Base-by-base conservation (phyloP, 192 early-diverging fungal genomes). In the Coemansia sp. region DNA sequence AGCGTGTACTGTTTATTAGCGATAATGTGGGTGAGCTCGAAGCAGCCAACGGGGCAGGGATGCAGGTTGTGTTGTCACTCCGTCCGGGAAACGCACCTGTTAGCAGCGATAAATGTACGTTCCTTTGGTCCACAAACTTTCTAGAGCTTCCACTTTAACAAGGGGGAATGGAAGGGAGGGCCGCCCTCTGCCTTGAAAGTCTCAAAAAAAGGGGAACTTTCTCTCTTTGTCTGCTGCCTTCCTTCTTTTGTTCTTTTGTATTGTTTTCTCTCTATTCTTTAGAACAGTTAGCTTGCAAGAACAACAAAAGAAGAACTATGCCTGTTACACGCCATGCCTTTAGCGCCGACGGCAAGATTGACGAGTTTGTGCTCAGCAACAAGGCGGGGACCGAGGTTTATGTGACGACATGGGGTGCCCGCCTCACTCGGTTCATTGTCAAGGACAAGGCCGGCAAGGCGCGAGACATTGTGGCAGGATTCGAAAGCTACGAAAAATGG, bases 1-100 rank as follows among this genome's bases (percentile, higher is more conserved):
- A 50, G 3, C 23, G 44, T 0, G 76, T 94, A 10, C 58, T 99
- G 37, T 99, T 99, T 74, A 60, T 97, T n/a, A 90, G 85, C 34
- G 96, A 99, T 51, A 94, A 88, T 54, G 77, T 90, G 45, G 75
- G 84, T 21, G 93, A 96, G 75, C 85, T 88, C 20, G 52, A 57
- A 14, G 89, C 93, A 30, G 91, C 91, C 19, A 51, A 84, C 38
- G 21, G 59, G 30, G 88, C 85, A 4, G 88, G 85, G 0, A 75
- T 84, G 54, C 82, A 85, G 46, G 73, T 80, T 0, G 74, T 83
- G 17, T 68, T 93, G 19, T 79, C 85, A 5, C 54, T 81, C 13
- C 81, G 93, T 5, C 85, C 87, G 1, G 90, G 89, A 11, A 96
- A 94, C 36, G 47, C 35, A 3, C 38, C 56, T 9, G 32, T 75